phyloP scores from a whole-genome alignment of 2,329 filamentous ascomycete genomes.

The Whalleya microplaca region DNA sequence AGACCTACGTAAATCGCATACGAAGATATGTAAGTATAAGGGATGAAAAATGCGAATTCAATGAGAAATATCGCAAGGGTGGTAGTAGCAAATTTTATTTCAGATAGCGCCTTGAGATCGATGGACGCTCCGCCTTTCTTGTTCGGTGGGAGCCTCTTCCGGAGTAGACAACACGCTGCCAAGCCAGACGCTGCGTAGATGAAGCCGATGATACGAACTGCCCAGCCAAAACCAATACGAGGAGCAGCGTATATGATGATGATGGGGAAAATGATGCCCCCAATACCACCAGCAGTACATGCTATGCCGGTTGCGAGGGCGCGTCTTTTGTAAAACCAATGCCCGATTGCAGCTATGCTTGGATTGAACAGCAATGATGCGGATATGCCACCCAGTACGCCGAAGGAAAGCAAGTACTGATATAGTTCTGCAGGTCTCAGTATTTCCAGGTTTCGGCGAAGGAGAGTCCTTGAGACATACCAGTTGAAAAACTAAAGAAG shows the following conservation, averaged over 20 bases:
- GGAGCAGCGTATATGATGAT: conserved; percentile 35
- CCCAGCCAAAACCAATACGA: conserved; percentile 38
- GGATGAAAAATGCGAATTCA: too few relatives aligned
- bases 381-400: conserved; percentile 66
- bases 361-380: conserved; percentile 73
- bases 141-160: too few relatives aligned
- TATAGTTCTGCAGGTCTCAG: conserved; percentile 59
- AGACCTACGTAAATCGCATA: too few relatives aligned
- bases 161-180: not conserved
- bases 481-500: conserved; percentile 34
- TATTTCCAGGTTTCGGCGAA: too few relatives aligned
- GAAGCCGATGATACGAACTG: conserved; percentile 36
- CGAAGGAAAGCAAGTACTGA: conserved; percentile 73
- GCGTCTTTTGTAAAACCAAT: conserved; percentile 68
- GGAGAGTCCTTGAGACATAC: not conserved
- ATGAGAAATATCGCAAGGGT: too few relatives aligned
- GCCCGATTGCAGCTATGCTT: conserved; percentile 66
- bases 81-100: too few relatives aligned
- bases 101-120: too few relatives aligned
- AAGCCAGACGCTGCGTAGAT: conserved; percentile 21
- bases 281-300: conserved; percentile 65
- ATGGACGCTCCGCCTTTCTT: too few relatives aligned
- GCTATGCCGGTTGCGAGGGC: conserved; percentile 72
- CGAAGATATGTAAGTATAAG: too few relatives aligned
- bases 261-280: conserved; percentile 56